phyloP scores from a whole-genome alignment of 805 yeast species.

The Limtongia smithiae region DNA sequence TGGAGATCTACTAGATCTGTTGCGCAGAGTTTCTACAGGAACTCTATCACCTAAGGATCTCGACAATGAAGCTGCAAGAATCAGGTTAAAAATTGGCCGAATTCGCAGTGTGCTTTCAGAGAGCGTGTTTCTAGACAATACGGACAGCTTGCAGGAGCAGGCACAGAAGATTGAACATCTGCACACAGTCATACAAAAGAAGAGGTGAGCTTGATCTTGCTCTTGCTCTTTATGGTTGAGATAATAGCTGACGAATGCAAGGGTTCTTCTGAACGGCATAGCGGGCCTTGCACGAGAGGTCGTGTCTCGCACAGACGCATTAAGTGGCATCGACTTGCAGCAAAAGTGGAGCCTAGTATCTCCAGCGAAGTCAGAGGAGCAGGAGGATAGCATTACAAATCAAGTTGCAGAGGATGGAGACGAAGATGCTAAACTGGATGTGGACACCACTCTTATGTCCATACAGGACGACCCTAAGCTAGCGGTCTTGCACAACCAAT shows the following conservation, averaged over 20 bases:
- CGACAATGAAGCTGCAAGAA: constrained; percentile 20
- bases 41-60: constrained; percentile 15
- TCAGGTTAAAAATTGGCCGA: constrained; percentile 11
- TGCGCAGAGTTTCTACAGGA: constrained; percentile 23
- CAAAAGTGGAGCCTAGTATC: no score
- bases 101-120: constrained; percentile 6
- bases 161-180: constrained; percentile 2
- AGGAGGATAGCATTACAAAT: not conserved
- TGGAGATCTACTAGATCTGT: constrained; percentile 18
- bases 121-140: not conserved
- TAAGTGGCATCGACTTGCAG: no score
- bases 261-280: no score
- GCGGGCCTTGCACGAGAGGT: no score
- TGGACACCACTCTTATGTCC: not conserved
- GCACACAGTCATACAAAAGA: constrained; percentile 5
- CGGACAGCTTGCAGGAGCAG: constrained; percentile 8
- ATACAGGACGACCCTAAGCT: no score
- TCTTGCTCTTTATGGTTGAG: no score
- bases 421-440: not conserved
- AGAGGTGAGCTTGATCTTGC: no score
- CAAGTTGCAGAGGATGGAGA: not conserved
- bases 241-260: no score
- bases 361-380: no score
- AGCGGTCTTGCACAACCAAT: no score
- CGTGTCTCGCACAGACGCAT: no score